Percentiles rank a stretch among this genome's conserved stretches.
Conservation (phyloP, 2,329 filamentous ascomycete species). For the Aureobasidium uvarum region DNA sequence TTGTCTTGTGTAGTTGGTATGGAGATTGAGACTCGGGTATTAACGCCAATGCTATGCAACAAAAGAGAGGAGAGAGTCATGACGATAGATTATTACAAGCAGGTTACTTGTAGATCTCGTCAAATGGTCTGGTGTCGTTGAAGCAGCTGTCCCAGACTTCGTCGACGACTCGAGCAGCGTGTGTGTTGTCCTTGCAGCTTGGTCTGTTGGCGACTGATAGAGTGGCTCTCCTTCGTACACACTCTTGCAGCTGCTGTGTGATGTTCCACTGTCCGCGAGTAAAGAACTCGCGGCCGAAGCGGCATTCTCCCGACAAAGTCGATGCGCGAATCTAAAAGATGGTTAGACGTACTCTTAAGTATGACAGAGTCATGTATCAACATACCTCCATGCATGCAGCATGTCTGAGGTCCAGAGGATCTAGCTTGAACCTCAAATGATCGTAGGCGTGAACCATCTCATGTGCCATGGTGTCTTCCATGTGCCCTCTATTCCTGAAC, state of each 20-base stretch:
- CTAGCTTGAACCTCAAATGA: conserved; percentile 67
- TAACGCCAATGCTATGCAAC: conserved; percentile 25
- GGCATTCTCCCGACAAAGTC: conserved; percentile 89
- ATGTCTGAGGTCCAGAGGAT: conserved; percentile 79
- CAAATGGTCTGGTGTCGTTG: conserved; percentile 88
- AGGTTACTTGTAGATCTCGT: conserved; percentile 81
- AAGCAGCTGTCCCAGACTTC: conserved; percentile 99
- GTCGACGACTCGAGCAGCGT: conserved; percentile 85
- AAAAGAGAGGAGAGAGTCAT: neutral
- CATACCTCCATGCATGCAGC: conserved; percentile 88
- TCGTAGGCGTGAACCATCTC: conserved; percentile 31
- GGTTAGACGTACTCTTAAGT: neutral
- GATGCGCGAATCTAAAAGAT: conserved; percentile 73
- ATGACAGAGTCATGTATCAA: conserved; percentile 25
- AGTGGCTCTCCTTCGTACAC: conserved; percentile 78
- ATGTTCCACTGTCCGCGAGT: conserved; percentile 81
- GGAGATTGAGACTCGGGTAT: neutral
- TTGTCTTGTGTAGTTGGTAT: neutral
- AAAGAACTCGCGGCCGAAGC: conserved; percentile 84
- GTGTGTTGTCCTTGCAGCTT: conserved; percentile 76
- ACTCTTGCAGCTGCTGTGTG: conserved; percentile 90
- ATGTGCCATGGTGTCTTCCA: conserved; percentile 65
- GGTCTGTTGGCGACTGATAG: conserved; percentile 76
- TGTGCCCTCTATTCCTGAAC: conserved; percentile 71
- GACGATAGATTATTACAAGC: neutral